These are phyloP conservation scores for Blepharisma undulans DNA, from an alignment of 169 alveolate species.

Conservation along the genomic window DNA sequence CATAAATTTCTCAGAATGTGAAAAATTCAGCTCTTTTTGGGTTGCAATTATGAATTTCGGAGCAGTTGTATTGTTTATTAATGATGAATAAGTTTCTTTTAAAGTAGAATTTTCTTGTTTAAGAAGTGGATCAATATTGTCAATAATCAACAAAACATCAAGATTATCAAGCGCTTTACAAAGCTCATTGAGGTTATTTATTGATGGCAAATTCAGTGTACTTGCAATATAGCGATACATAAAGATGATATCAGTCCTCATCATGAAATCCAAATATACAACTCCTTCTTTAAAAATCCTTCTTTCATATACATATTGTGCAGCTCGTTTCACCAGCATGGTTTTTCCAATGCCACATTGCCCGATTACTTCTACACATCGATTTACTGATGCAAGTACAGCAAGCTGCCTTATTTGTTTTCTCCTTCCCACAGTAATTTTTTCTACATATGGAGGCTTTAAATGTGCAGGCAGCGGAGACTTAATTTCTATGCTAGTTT, in stretches of 20 bases:
- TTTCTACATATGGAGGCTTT: slow-evolving; percentile 28
- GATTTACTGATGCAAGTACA: neutral
- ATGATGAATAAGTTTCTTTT: neutral
- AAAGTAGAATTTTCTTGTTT: neutral
- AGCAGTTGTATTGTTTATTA: neutral
- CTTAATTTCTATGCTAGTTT: neutral
- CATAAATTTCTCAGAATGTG: neutral
- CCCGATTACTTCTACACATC: slow-evolving; percentile 56
- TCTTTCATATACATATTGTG: slow-evolving; percentile 55
- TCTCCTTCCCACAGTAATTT: slow-evolving; percentile 15
- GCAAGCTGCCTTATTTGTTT: neutral
- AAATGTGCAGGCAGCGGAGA: neutral
- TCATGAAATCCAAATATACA: slow-evolving; percentile 49
- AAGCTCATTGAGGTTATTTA: neutral
- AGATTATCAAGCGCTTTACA: neutral
- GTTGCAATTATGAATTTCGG: neutral
- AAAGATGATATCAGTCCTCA: slow-evolving; percentile 13
- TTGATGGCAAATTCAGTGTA: slow-evolving; percentile 10
- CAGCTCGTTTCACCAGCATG: slow-evolving; percentile 56
- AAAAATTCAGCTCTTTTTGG: neutral
- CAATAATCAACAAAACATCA: slow-evolving; percentile 18
- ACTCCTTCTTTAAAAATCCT: slow-evolving; percentile 62
- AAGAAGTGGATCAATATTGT: slow-evolving; percentile 4
- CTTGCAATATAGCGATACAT: slow-evolving; percentile 9
- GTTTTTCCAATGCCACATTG: slow-evolving; percentile 56